Conservation (phyloP, 1,284 basidiomycete genomes). For the Trametes polyzona region DNA sequence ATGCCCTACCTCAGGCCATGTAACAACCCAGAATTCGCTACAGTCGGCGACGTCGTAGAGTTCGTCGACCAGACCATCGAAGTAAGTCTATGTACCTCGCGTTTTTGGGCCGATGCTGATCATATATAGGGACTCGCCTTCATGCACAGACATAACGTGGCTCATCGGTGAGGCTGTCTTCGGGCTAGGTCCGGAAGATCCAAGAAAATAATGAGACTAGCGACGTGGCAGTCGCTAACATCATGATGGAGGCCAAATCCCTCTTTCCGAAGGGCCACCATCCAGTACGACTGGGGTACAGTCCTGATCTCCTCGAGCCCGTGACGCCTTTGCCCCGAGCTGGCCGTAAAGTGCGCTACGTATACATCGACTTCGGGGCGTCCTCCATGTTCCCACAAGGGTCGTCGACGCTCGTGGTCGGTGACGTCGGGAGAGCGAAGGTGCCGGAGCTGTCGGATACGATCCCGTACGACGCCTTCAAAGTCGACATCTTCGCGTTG, state of each 20-base stretch:
- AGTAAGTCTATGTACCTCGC: constrained; percentile 19
- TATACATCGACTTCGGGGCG: constrained; percentile 36
- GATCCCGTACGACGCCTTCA: constrained; percentile 35
- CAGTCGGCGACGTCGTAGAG: constrained; percentile 33
- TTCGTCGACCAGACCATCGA: constrained; percentile 33
- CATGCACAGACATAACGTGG: constrained; percentile 30
- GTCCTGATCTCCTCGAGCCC: constrained; percentile 11
- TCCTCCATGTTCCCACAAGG: constrained; percentile 18
- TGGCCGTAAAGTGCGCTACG: constrained; percentile 27
- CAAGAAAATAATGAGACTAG: neutral
- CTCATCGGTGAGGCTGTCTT: constrained; percentile 31
- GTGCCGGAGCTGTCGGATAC: constrained; percentile 33
- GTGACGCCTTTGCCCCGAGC: constrained; percentile 10
- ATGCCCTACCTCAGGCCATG: constrained; percentile 32
- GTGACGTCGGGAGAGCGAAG: constrained; percentile 22
- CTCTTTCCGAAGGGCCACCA: constrained; percentile 34
- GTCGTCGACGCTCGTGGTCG: constrained; percentile 11
- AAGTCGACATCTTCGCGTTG: constrained; percentile 34
- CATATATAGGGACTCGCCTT: constrained; percentile 29
- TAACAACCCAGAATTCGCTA: constrained; percentile 26
- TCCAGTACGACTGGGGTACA: constrained; percentile 17
- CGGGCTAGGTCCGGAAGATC: too few relatives aligned
- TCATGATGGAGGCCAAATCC: constrained; percentile 35
- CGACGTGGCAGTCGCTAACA: constrained; percentile 31
- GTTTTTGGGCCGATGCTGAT: neutral